phyloP scores from a whole-genome alignment of 805 yeast species.

The Suhomyces sp. region DNA sequence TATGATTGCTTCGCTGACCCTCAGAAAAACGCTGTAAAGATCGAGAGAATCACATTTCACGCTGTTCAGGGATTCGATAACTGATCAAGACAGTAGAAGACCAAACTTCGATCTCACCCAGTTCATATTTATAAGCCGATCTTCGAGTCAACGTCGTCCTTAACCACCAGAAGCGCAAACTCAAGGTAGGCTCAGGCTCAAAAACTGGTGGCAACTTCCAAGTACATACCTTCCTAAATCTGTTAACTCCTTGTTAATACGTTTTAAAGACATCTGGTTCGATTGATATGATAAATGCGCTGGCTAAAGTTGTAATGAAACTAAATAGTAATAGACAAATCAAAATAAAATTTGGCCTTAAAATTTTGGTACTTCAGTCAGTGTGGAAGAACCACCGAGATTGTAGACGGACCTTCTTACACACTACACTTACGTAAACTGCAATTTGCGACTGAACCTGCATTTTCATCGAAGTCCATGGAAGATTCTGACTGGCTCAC shows the following conservation, averaged over 20 bases:
- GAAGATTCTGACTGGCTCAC: constrained; percentile 4
- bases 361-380: not conserved
- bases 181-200: not conserved
- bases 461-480: constrained; percentile 7
- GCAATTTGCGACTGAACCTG: constrained; percentile 4
- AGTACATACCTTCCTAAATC: constrained; percentile 86
- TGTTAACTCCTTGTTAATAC: constrained; percentile 92
- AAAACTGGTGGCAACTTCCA: not conserved
- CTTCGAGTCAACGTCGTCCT: not conserved
- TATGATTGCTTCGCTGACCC: not conserved
- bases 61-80: not conserved
- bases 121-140: not conserved
- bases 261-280: constrained; percentile 76
- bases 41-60: not conserved
- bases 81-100: not conserved
- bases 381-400: constrained; percentile 3
- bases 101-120: not conserved
- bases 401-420: constrained; percentile 1
- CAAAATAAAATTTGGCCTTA: constrained; percentile 2
- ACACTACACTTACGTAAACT: constrained; percentile 7
- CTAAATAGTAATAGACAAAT: constrained; percentile 4
- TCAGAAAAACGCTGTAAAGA: not conserved
- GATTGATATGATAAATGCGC: not conserved
- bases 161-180: not conserved
- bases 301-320: constrained; percentile 3